phyloP scores from a whole-genome alignment of 2,329 filamentous ascomycete species.

The Sporothrix sp. region DNA sequence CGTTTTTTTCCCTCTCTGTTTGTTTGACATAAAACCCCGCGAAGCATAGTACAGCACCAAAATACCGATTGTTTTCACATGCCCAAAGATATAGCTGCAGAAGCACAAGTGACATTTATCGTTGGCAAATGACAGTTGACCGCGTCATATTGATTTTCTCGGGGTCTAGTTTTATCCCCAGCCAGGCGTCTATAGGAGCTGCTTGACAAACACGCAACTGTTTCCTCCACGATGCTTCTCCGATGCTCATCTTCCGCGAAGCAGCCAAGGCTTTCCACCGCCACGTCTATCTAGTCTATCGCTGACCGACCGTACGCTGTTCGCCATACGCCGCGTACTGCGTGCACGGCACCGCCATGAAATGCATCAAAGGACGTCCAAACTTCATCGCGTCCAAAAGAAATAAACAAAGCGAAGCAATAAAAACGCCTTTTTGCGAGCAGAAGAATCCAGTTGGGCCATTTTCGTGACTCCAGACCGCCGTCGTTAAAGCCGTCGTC shows the following conservation, averaged over 20 bases:
- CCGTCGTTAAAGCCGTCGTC: background rate
- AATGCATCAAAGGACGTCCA: background rate
- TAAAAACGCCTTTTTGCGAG: background rate
- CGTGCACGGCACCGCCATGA: background rate
- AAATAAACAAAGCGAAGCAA: background rate
- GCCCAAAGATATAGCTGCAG: background rate
- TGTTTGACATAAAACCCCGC: background rate
- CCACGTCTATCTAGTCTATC: constrained; percentile 3
- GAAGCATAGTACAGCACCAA: constrained; percentile 6
- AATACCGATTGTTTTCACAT: constrained; percentile 4
- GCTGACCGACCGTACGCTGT: background rate
- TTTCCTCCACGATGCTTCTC: background rate
- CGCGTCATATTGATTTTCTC: background rate
- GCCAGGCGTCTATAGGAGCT: background rate
- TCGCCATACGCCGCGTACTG: background rate
- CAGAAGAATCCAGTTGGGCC: background rate
- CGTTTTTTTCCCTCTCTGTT: background rate
- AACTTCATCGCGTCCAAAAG: background rate
- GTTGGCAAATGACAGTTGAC: background rate
- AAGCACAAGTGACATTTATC: background rate
- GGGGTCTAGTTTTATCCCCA: background rate
- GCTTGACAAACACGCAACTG: background rate
- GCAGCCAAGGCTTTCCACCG: background rate
- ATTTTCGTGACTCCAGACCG: background rate
- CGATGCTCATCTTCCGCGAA: background rate